phyloP scores from a whole-genome alignment of 345 rosid genomes.

The Gossypium longicalyx region DNA sequence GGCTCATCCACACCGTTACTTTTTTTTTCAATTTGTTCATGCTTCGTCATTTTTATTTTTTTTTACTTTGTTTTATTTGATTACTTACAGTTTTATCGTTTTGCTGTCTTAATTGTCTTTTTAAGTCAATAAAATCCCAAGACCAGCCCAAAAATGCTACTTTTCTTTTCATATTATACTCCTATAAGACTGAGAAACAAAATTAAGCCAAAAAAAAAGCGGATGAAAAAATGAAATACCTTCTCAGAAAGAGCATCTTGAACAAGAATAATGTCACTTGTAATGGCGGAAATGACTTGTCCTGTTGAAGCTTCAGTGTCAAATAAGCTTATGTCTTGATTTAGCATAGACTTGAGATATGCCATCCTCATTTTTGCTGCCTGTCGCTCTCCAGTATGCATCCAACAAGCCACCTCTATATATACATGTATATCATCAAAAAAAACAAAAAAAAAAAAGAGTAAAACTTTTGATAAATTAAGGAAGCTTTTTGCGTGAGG shows the following conservation, averaged over 20 bases:
- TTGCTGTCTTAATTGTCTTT: not conserved
- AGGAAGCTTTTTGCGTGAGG: not conserved
- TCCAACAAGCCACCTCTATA: conserved; percentile 97
- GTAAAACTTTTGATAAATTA: not conserved
- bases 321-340: conserved; percentile 83
- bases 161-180: not conserved
- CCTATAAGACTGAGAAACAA: not conserved
- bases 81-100: not conserved
- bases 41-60: not conserved
- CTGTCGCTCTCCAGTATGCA: conserved; percentile 94
- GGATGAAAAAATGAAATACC: conserved; percentile 31
- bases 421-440: not conserved
- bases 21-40: not conserved
- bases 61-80: not conserved
- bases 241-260: conserved; percentile 98
- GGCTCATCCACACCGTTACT: not conserved
- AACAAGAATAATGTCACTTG: conserved; percentile 78
- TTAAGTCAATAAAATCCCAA: not conserved
- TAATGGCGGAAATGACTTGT: conserved; percentile 83
- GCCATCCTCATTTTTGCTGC: conserved; percentile 96
- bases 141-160: not conserved
- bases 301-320: conserved; percentile 94
- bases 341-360: conserved; percentile 73
- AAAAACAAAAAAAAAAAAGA: not conserved
- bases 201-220: too few relatives aligned